A percentile compares a stretch with the other conserved stretches of the same genome.
Evolutionary conservation across 2,329 filamentous ascomycete genomes (phyloP).

Genomic region (Colletotrichum sp.): DNA sequence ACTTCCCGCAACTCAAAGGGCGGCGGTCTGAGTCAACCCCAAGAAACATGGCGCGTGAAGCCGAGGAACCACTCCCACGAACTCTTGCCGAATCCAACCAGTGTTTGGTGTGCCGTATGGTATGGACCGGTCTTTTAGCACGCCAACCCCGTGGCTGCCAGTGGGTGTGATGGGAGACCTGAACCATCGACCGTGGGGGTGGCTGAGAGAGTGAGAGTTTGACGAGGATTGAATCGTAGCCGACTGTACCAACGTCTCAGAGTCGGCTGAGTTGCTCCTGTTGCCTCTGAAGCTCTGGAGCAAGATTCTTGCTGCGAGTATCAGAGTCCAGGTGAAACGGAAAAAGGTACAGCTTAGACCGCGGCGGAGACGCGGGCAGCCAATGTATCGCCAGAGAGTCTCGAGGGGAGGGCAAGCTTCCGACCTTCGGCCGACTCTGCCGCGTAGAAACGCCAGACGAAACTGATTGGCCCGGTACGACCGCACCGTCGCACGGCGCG

Average conservation of each 20-base stretch:
- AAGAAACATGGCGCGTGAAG: neutral
- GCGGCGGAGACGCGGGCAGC: neutral
- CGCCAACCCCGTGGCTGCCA: neutral
- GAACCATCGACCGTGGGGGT: neutral
- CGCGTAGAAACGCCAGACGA: slow-evolving; percentile 6
- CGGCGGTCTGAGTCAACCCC: neutral
- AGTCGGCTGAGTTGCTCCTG: neutral
- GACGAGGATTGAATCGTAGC: neutral
- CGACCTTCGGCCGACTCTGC: slow-evolving; percentile 3
- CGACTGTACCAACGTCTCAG: slow-evolving; percentile 4
- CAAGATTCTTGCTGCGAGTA: neutral
- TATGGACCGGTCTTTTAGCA: neutral
- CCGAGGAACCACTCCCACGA: neutral
- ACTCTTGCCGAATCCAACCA: neutral
- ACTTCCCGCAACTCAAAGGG: neutral
- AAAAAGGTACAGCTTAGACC: neutral
- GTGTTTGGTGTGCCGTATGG: neutral
- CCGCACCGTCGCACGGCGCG: slow-evolving; percentile 6
- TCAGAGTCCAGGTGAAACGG: slow-evolving; percentile 18
- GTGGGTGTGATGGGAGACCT: neutral
- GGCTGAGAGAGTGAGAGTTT: neutral
- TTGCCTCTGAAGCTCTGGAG: neutral
- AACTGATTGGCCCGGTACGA: neutral
- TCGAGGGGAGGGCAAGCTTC: neutral
- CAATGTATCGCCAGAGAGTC: neutral